phyloP scores from a whole-genome alignment of 129 eudicot species.

The sunflower (Helianthus annuus) region DNA sequence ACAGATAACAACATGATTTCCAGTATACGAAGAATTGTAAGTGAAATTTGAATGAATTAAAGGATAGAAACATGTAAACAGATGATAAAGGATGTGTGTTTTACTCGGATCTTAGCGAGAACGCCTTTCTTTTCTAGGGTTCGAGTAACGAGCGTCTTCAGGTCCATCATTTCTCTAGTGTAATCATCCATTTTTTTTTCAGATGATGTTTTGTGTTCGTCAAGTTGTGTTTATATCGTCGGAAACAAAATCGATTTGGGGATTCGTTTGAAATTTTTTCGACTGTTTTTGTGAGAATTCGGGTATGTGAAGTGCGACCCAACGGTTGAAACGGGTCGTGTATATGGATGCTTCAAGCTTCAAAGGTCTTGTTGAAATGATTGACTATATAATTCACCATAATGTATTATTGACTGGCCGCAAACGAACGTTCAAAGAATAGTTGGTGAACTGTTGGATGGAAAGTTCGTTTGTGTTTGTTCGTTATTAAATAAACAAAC shows the following conservation, averaged over 20 bases:
- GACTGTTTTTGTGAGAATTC: too few species aligned
- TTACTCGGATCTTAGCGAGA: constrained; percentile 98
- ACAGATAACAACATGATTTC: not conserved
- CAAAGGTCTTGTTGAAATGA: not conserved
- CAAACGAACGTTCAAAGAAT: too few species aligned
- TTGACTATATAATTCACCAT: not conserved
- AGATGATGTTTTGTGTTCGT: constrained; percentile 2
- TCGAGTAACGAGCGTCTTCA: constrained; percentile 93
- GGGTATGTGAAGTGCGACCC: too few species aligned
- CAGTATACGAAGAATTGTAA: not conserved
- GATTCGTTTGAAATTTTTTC: not conserved
- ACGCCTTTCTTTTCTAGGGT: constrained; percentile 96
- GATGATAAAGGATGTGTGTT: not conserved
- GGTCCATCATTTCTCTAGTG: constrained; percentile 98
- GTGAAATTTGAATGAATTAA: constrained; percentile 16
- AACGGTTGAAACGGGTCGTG: too few species aligned
- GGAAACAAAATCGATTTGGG: constrained; percentile 6
- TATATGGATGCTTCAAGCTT: too few species aligned
- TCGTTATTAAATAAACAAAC: too few species aligned
- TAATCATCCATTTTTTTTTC: constrained; percentile 73
- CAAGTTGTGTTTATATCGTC: not conserved
- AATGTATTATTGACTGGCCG: too few species aligned
- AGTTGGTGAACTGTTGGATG: too few species aligned
- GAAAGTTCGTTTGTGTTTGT: too few species aligned
- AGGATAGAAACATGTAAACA: not conserved